Evolutionary conservation across 441 rosid genomes (phyloP).

Genomic region (Euphorbia schlechtendalii): DNA sequence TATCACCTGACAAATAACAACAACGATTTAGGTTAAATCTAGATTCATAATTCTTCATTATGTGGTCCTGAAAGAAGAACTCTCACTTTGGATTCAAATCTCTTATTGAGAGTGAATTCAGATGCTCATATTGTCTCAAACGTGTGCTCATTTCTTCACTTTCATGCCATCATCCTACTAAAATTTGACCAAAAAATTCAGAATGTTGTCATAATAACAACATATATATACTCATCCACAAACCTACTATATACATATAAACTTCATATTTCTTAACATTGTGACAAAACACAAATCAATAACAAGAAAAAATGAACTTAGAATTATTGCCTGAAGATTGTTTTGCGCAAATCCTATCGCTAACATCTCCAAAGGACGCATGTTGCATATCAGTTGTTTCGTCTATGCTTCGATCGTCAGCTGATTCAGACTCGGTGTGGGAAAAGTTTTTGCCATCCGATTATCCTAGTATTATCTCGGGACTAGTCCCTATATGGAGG

Average conservation of each 20-base stretch:
- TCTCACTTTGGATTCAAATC: too few relatives aligned
- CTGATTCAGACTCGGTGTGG: conserved; percentile 27
- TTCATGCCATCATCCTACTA: conserved; percentile 27
- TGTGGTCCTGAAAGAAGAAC: not conserved
- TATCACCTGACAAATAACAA: too few relatives aligned
- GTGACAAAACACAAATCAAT: not conserved
- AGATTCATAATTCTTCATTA: too few relatives aligned
- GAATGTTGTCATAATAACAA: conserved; percentile 29
- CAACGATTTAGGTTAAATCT: too few relatives aligned
- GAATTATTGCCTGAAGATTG: conserved; percentile 27
- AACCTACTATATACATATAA: not conserved
- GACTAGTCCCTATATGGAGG: not conserved
- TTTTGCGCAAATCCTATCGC: conserved; percentile 23
- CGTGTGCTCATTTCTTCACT: conserved; percentile 29
- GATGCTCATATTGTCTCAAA: not conserved
- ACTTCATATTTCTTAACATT: not conserved
- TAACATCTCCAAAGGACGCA: conserved; percentile 26
- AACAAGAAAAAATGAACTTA: not conserved
- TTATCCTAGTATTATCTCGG: conserved; percentile 18
- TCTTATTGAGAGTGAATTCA: not conserved
- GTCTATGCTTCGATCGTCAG: not conserved
- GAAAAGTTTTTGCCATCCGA: conserved; percentile 21
- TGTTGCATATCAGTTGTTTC: conserved; percentile 18
- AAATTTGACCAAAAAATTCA: not conserved
- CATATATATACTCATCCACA: not conserved